Evolutionary conservation across 2,329 filamentous ascomycete species (phyloP).

Genomic region (Cladosporium austrohemisphaericum): DNA sequence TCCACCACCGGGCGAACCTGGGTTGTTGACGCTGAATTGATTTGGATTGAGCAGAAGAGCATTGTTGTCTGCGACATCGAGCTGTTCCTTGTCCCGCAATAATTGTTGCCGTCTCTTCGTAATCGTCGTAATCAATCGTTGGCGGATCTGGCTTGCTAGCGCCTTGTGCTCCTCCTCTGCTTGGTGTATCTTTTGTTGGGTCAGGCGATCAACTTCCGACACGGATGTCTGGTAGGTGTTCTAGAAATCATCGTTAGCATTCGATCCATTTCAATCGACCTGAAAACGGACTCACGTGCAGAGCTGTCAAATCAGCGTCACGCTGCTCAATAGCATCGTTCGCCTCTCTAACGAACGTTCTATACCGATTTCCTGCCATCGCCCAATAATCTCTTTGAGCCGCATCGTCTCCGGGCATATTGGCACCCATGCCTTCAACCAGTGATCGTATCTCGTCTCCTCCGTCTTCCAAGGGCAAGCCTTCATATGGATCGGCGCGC

Average conservation of each 20-base stretch:
- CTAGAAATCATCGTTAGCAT: conserved; percentile 34
- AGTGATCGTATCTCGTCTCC: conserved; percentile 65
- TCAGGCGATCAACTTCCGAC: conserved; percentile 54
- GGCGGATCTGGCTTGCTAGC: conserved; percentile 56
- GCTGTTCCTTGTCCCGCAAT: conserved; percentile 62
- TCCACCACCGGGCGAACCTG: conserved; percentile 58
- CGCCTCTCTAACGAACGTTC: conserved; percentile 78
- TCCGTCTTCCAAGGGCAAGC: conserved; percentile 63
- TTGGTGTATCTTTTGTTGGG: conserved; percentile 58
- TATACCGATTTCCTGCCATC: conserved; percentile 73
- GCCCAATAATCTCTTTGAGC: conserved; percentile 65
- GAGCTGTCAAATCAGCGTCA: conserved; percentile 75
- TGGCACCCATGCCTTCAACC: conserved; percentile 43
- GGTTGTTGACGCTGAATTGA: conserved; percentile 63
- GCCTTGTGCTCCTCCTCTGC: conserved; percentile 61
- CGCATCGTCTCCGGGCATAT: conserved; percentile 42
- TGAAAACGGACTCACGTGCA: conserved; percentile 62
- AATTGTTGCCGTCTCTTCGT: conserved; percentile 55
- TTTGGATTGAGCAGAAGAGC: conserved; percentile 62
- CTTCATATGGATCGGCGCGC: conserved; percentile 72
- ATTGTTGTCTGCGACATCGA: conserved; percentile 64
- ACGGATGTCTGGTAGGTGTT: conserved; percentile 55
- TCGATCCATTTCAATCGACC: not conserved
- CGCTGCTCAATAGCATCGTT: conserved; percentile 85
- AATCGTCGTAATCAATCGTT: conserved; percentile 57